A percentile compares a stretch with the other conserved stretches of the same genome.
Evolutionary conservation across 371 early-diverging fungal species (phyloP).

Genomic region (Syncephalastrum contaminatum): DNA sequence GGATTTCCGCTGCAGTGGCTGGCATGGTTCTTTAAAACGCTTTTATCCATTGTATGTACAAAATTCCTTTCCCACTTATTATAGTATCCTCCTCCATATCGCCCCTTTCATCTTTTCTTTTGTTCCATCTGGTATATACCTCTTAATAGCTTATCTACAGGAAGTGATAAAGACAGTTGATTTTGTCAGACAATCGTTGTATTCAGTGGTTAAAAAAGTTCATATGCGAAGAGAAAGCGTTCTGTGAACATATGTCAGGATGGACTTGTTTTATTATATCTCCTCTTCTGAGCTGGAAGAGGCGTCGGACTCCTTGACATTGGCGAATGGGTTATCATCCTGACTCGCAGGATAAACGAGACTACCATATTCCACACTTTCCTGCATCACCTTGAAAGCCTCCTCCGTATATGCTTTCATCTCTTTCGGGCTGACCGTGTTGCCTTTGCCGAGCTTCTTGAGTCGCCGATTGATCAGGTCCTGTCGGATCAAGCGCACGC

Average conservation of each 20-base stretch:
- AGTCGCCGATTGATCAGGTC: conserved; percentile 26
- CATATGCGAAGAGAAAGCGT: no score
- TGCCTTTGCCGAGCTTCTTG: conserved; percentile 4
- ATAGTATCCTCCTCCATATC: conserved; percentile 1
- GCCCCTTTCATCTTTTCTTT: neutral
- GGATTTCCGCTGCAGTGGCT: conserved; percentile 84
- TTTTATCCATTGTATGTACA: neutral
- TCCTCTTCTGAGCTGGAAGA: no score
- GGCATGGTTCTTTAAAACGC: conserved; percentile 53
- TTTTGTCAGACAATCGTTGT: no score
- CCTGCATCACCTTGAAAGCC: conserved; percentile 44
- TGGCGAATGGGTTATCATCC: conserved; percentile 9
- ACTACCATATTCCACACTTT: conserved; percentile 53
- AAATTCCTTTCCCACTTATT: neutral
- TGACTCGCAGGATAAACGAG: conserved; percentile 37
- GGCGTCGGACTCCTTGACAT: no score
- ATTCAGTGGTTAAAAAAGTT: no score
- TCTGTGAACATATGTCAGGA: no score
- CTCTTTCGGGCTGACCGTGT: conserved; percentile 2
- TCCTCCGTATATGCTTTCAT: conserved; percentile 16
- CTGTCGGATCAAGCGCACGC: conserved; percentile 50
- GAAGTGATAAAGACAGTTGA: no score
- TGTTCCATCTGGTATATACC: no score
- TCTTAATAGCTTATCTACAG: no score
- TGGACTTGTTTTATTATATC: no score